These are phyloP conservation scores for Schizophyllum amplum DNA, from an alignment of 1,284 basidiomycete species.

Conservation along the genomic window DNA sequence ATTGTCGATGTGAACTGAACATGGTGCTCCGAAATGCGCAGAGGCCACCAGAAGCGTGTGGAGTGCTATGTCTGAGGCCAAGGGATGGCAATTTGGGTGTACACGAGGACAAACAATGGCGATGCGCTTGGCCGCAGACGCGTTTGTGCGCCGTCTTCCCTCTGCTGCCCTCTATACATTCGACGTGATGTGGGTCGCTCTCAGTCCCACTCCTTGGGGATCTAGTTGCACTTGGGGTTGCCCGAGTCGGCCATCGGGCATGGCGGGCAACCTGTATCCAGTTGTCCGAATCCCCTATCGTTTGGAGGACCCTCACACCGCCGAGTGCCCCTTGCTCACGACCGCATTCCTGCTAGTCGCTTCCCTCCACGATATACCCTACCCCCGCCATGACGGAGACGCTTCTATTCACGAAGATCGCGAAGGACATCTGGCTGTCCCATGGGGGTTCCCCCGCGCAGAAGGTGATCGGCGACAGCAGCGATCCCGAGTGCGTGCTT, in stretches of 20 bases:
- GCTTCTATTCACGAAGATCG: not conserved
- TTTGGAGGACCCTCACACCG: too few relatives aligned
- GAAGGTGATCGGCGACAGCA: not conserved
- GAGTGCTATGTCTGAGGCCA: not conserved
- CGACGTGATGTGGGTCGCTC: too few relatives aligned
- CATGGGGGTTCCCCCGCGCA: not conserved
- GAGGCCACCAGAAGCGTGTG: too few relatives aligned
- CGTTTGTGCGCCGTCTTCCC: too few relatives aligned
- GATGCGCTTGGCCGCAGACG: too few relatives aligned
- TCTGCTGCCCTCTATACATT: too few relatives aligned
- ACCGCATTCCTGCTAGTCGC: not conserved
- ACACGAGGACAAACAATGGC: not conserved
- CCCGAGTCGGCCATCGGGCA: not conserved
- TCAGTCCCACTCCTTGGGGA: too few relatives aligned
- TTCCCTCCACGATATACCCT: not conserved
- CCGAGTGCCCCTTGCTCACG: too few relatives aligned
- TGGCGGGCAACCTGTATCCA: too few relatives aligned
- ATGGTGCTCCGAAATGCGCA: too few relatives aligned
- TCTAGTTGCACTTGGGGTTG: not conserved
- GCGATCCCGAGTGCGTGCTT: not conserved
- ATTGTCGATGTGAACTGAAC: not conserved
- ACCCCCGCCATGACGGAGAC: not conserved
- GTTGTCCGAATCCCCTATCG: too few relatives aligned
- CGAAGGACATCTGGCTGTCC: not conserved
- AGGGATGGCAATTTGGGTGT: not conserved